phyloP scores from a whole-genome alignment of 352 stramenopile species.

The Globisporangium parvum region DNA sequence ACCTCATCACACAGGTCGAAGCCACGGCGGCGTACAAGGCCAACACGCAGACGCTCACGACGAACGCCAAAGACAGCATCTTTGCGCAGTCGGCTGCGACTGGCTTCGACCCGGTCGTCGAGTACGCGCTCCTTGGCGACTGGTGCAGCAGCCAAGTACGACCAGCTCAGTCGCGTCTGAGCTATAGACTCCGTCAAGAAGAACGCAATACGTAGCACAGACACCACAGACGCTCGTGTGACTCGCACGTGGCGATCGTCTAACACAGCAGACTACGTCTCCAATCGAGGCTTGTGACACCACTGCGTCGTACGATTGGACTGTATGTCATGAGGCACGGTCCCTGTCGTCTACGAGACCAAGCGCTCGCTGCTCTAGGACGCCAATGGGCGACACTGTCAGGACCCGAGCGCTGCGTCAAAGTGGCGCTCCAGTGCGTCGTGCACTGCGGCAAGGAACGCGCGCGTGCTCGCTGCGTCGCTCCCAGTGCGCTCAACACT shows the following conservation, averaged over 20 bases:
- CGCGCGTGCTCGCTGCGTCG: not conserved
- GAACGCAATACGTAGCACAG: too few relatives aligned
- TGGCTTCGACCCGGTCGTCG: conserved; percentile 8
- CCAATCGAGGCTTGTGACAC: too few relatives aligned
- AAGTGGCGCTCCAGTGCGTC: not conserved
- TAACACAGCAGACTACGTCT: too few relatives aligned
- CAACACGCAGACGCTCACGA: conserved; percentile 13
- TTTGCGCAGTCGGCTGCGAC: conserved; percentile 10
- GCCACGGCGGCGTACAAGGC: conserved; percentile 2
- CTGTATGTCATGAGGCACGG: too few relatives aligned
- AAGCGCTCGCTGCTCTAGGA: too few relatives aligned
- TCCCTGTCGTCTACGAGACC: too few relatives aligned
- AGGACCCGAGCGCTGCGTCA: not conserved
- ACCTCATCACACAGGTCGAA: conserved; percentile 6
- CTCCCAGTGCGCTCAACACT: not conserved
- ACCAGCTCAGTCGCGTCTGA: too few relatives aligned
- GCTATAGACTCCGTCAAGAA: too few relatives aligned
- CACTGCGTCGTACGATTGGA: too few relatives aligned
- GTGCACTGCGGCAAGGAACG: not conserved
- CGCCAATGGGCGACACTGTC: not conserved
- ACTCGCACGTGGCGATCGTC: too few relatives aligned
- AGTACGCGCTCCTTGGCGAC: conserved; percentile 1
- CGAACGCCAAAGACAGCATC: conserved; percentile 10
- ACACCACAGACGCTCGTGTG: too few relatives aligned
- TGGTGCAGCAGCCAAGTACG: too few relatives aligned